phyloP scores from a whole-genome alignment of 768 basidiomycete genomes.

The Clitopilus passeckerianus region DNA sequence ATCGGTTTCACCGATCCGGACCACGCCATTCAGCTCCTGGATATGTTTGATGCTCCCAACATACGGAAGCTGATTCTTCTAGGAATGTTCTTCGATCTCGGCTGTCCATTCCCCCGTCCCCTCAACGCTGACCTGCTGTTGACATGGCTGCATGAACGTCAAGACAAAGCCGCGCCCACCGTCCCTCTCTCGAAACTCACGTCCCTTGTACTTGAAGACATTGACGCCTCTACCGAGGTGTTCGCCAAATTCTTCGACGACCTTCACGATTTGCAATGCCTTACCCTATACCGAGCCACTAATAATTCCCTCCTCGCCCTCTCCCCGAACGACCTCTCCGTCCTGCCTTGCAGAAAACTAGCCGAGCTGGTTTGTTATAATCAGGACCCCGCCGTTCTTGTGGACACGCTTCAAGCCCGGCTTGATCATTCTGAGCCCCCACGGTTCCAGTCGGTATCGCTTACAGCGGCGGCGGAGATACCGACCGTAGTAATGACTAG shows the following conservation, averaged over 20 bases:
- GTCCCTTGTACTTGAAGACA: slow-evolving; percentile 23
- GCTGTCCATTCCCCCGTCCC: slow-evolving; percentile 18
- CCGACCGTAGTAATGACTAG: background rate
- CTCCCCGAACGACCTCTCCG: slow-evolving; percentile 1
- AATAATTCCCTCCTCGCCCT: slow-evolving; percentile 17
- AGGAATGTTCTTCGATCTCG: slow-evolving; percentile 37
- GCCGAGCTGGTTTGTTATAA: background rate
- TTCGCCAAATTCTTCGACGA: slow-evolving; percentile 22
- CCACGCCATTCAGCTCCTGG: slow-evolving; percentile 32
- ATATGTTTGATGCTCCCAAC: slow-evolving; percentile 30
- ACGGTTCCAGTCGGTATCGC: background rate
- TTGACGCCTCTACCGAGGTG: slow-evolving; percentile 13
- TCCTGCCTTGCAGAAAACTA: slow-evolving; percentile 2
- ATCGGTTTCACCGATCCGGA: slow-evolving; percentile 40
- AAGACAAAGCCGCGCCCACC: background rate
- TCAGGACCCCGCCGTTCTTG: background rate
- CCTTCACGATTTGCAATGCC: slow-evolving; percentile 16
- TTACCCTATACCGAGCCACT: slow-evolving; percentile 18
- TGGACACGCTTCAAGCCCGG: background rate
- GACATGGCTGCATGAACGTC: background rate
- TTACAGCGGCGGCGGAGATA: background rate
- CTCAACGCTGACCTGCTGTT: slow-evolving; percentile 24
- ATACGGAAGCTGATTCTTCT: slow-evolving; percentile 36
- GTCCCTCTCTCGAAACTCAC: slow-evolving; percentile 20
- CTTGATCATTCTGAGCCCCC: background rate